phyloP scores from a whole-genome alignment of 1,284 basidiomycete genomes.

The Leccinum insolens region DNA sequence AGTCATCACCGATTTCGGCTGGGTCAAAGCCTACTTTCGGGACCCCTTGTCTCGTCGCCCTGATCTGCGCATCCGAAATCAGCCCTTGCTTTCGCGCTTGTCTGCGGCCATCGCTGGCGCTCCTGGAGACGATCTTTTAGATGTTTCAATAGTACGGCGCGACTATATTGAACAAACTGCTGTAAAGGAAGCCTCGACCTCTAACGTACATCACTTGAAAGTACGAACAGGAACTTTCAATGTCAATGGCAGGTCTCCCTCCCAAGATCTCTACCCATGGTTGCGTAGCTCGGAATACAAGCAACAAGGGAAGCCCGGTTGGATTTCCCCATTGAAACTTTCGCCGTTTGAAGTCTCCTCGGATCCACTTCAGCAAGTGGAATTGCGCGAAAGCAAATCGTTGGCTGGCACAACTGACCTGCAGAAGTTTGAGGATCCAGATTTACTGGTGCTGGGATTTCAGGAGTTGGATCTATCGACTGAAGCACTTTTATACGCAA shows the following conservation, averaged over 20 bases:
- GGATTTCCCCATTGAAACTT: constrained; percentile 41
- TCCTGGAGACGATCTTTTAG: constrained; percentile 59
- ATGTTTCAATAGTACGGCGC: constrained; percentile 60
- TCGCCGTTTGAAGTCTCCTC: constrained; percentile 36
- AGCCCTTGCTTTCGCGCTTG: constrained; percentile 52
- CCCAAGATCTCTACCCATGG: constrained; percentile 65
- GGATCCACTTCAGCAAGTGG: constrained; percentile 16
- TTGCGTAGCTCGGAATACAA: constrained; percentile 32
- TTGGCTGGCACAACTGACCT: constrained; percentile 22
- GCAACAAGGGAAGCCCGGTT: constrained; percentile 8
- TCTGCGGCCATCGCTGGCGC: constrained; percentile 63
- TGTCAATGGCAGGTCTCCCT: constrained; percentile 73
- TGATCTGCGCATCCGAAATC: constrained; percentile 53
- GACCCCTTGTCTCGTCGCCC: constrained; percentile 38
- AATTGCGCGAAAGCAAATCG: constrained; percentile 16
- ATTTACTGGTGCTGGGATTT: constrained; percentile 71
- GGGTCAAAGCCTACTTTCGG: constrained; percentile 22
- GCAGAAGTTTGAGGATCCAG: constrained; percentile 46
- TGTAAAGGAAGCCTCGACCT: constrained; percentile 35
- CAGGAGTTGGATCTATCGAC: constrained; percentile 78
- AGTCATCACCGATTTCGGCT: constrained; percentile 19
- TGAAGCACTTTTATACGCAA: constrained; percentile 70
- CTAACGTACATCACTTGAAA: constrained; percentile 32
- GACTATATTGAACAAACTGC: constrained; percentile 59
- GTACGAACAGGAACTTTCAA: constrained; percentile 78